Base-by-base conservation (phyloP, 345 rosid species). In the Boechera stricta region DNA sequence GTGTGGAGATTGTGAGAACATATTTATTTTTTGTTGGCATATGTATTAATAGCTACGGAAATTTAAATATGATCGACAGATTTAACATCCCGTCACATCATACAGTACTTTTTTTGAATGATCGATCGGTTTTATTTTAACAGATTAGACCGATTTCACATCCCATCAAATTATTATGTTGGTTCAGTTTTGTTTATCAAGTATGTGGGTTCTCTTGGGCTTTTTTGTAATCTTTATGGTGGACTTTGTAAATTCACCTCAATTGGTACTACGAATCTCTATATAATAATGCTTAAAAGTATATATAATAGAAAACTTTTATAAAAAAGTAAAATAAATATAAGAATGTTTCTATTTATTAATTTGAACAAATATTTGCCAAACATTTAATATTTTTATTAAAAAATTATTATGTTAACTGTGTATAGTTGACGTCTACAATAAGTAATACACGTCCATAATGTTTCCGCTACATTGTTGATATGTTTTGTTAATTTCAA, bases 161-260 rank as follows among this genome's bases (percentile, higher is more conserved):
- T 54, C 48, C 29, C 57, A 35, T 49, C 51, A 49, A 52, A 48
- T 60, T 15, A 24, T 5, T 18, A 71, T 60, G 49, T 24, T 47
- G 15, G 24, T 45, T 71, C 15, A 31, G 2, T 44, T 33, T 44
- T 10, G 47, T 32, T 18, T 45, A 35, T 44, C 67, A 13, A 31
- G 35, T 36, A 36, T 53, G 8, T 61, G 41, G 69, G 31, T 26
- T 11, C 29, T 39, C 21, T 72, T 62, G 76, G 61, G 42, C 32
- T 5, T 45, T 45, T 15, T 42, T 38, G 16, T 48, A 31, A 15
- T 26, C 26, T 47, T 16, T 47, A n/a, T 33, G 35, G 15, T 71
- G 41, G 41, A 24, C 65, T 44, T 42, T 31, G 7, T 56, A 4
- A 55, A 55, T 16, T 55, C 18, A 49, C 24, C 24, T 21, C 24